Percentiles rank a stretch among this genome's conserved stretches.
Evolutionary conservation across 345 rosid genomes (phyloP).

Genomic region (Salix viminalis): DNA sequence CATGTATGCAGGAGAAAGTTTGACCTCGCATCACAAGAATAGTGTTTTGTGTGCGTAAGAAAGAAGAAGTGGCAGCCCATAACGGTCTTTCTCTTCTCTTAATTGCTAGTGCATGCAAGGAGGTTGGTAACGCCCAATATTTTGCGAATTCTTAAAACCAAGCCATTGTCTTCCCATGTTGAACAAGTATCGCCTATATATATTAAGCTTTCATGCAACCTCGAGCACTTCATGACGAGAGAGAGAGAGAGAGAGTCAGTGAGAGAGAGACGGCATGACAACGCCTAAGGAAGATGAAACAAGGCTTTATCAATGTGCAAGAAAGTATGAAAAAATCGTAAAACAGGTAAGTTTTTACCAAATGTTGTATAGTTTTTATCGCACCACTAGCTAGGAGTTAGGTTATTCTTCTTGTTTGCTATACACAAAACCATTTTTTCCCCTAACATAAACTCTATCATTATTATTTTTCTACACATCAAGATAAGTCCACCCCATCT

Average conservation of each 20-base stretch:
- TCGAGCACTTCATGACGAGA: neutral
- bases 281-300: conserved; percentile 33
- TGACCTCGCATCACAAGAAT: conserved; percentile 28
- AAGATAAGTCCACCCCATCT: no score
- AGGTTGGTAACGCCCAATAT: conserved; percentile 25
- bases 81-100: conserved; percentile 12
- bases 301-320: conserved; percentile 28
- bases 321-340: conserved; percentile 30
- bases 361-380: no score
- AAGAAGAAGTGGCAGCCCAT: conserved; percentile 10
- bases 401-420: no score
- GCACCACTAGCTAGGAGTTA: no score
- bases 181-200: neutral
- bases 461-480: no score
- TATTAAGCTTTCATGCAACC: neutral
- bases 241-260: neutral
- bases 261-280: neutral
- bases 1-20: neutral
- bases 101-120: conserved; percentile 3
- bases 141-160: neutral
- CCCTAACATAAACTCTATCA: no score
- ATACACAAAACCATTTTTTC: no score
- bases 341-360: conserved; percentile 29
- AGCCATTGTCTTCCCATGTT: neutral
- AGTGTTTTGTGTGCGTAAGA: conserved; percentile 17